Base-by-base conservation (phyloP, 176 grass and related monocot species). In the Hsuehochloa calcarea region DNA sequence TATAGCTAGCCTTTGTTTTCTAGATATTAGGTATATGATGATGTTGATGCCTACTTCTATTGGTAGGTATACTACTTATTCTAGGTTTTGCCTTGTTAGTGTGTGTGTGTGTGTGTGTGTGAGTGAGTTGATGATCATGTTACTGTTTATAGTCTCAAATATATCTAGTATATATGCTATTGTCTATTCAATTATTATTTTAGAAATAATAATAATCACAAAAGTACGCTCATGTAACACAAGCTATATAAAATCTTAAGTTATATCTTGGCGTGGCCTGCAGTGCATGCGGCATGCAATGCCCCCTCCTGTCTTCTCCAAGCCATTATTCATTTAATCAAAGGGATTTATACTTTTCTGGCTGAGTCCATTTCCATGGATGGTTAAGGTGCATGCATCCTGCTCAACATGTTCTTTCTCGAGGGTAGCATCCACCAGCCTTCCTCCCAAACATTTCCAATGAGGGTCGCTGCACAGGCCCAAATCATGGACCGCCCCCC, bases 301-400 rank as follows among this genome's bases (percentile, higher is more conserved):
- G 10, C 72, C 44, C 56, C 19, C 38, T 17, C 5, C 26, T 14
- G 46, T 38, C 60, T 38, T 67, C 70, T 19, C n/a, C 8, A 16
- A 8, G 4, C 19, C 38, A 3, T 16, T 50, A 80, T 68, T 68
- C 47, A 68, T 68, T 34, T 72, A 29, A 26, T 44, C 62, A 31
- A 70, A 72, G 35, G 23, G 34, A 75, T 5, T n/a, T 10, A 77
- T 5, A 29, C 70, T 16, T 83, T 19, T 66, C 31, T 76, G 39
- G 43, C 61, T 41, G n/a, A 58, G 73, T 86, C 58, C 74, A 79
- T 79, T 27, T 59, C 67, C 50, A 23, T 41, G 56, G 67, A 80
- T 74, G 75, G 75, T 84, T 87, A 79, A 84, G 85, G 85, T 90
- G 74, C 84, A 87, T 87, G 89, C 85, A 90, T 87, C 89, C 61